Evolutionary conservation across 495 filamentous ascomycete genomes (phyloP), one percentile per base, ranked within the genome.

Genomic region (Chaetomium fimeti): DNA sequence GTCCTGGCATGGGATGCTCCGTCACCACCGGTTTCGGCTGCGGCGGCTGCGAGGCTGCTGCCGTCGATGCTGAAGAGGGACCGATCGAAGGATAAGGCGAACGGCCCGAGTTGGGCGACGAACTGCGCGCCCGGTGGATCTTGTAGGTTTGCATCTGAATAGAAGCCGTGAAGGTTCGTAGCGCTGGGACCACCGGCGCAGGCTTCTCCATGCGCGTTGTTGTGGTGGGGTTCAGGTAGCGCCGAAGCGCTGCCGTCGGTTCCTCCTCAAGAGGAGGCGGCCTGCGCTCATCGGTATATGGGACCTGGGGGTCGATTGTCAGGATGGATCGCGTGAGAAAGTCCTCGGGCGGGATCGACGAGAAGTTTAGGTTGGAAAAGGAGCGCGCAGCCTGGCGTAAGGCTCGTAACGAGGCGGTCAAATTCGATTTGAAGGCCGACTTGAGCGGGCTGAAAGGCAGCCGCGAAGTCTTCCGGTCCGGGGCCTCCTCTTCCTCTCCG

Each of bases 141-240:
- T 82, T 82, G 73, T 94, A 95, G 0, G 91, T 92, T 73, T 93
- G 91, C 87, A 95, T 88, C 67, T 94, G 90, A 52, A 95, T 91
- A 0, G 90, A 91, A 4, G 89, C 89, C 15, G 87, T 90, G 68
- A 86, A 91, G 15, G 72, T 69, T 24, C 68, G 65, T 11, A 68
- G 48, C 5, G 71, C 59, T 13, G 72, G 69, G 0, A 74, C 57
- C 6, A 65, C 72, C 43, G 62, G 69, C 18, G 61, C 73, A 59
- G 62, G 73, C 56, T 88, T 84, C 72, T 92, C 89, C 11, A 89
- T 81, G 4, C 85, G 85, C 32, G 86, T 83, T 24, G 84, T 80
- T 1, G 84, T 88, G 24, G 86, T 88, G 2, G 94, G 94, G 72
- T 98, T 98, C 28, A 96, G 82, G 69, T 98, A 98, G 28, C 93